phyloP scores from a whole-genome alignment of 306 rosid species.

The Fagus sylvatica region DNA sequence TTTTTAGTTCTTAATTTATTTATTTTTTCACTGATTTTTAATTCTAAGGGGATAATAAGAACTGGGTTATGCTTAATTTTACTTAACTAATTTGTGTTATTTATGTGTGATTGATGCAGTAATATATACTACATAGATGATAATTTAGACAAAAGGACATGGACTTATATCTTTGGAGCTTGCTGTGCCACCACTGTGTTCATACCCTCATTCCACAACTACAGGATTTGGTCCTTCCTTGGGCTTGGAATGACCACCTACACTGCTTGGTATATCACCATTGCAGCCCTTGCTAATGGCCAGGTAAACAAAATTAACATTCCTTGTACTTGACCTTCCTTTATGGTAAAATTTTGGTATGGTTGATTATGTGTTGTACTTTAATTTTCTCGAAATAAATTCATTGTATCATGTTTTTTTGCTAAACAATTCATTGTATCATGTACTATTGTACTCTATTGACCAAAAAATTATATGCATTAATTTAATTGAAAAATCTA shows the following conservation, averaged over 20 bases:
- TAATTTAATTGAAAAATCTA: too few relatives aligned
- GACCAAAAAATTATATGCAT: too few relatives aligned
- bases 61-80: slow-evolving; percentile 8
- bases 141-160: slow-evolving; percentile 87
- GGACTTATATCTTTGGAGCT: slow-evolving; percentile 95
- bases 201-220: slow-evolving; percentile 93
- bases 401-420: too few relatives aligned
- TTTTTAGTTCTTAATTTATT: background rate
- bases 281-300: slow-evolving; percentile 76
- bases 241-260: slow-evolving; percentile 98
- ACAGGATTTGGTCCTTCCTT: slow-evolving; percentile 92
- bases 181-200: slow-evolving; percentile 98
- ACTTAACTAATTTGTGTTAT: background rate
- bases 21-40: background rate
- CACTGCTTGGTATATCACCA: slow-evolving; percentile 94
- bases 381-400: too few relatives aligned
- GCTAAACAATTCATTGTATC: too few relatives aligned
- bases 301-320: slow-evolving; percentile 49
- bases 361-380: too few relatives aligned
- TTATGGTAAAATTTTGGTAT: too few relatives aligned
- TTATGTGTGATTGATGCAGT: slow-evolving; percentile 37
- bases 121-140: slow-evolving; percentile 88
- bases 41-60: background rate
- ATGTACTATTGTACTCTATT: too few relatives aligned
- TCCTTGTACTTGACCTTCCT: background rate